Conservation (phyloP, 1,284 basidiomycete species). For the Cutaneotrichosporon arboriforme region DNA sequence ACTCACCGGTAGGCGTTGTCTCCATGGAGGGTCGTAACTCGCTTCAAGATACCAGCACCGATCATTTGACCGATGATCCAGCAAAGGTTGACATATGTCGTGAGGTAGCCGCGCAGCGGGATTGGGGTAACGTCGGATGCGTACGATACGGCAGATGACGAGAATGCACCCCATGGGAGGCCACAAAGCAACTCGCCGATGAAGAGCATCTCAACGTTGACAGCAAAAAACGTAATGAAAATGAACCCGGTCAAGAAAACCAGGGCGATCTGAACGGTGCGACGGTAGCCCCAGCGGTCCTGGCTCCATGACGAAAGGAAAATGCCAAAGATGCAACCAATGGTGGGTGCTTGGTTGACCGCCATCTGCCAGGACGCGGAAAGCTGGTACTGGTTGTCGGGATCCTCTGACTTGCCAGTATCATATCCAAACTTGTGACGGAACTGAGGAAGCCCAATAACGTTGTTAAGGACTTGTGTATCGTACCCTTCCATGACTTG, state of each 20-base stretch:
- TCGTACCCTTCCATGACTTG: conserved; percentile 13
- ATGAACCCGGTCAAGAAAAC: conserved; percentile 33
- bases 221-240: conserved; percentile 45
- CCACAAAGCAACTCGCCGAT: conserved; percentile 29
- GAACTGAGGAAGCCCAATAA: conserved; percentile 13
- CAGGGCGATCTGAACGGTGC: conserved; percentile 23
- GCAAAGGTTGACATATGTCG: conserved; percentile 51
- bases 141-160: conserved; percentile 36
- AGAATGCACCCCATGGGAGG: conserved; percentile 49
- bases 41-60: conserved; percentile 20
- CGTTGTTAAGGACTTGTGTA: conserved; percentile 9
- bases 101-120: conserved; percentile 26
- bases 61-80: conserved; percentile 49
- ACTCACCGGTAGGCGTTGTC: conserved; percentile 16
- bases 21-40: conserved; percentile 15
- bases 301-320: conserved; percentile 19
- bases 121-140: conserved; percentile 51
- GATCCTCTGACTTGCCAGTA: neutral
- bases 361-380: conserved; percentile 25
- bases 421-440: conserved; percentile 12
- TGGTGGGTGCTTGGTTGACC: conserved; percentile 16
- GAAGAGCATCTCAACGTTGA: conserved; percentile 17
- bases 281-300: conserved; percentile 25
- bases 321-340: conserved; percentile 27
- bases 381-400: conserved; percentile 20